Evolutionary conservation across 2,329 filamentous ascomycete species (phyloP).

Genomic region (Diaporthe humulicola): DNA sequence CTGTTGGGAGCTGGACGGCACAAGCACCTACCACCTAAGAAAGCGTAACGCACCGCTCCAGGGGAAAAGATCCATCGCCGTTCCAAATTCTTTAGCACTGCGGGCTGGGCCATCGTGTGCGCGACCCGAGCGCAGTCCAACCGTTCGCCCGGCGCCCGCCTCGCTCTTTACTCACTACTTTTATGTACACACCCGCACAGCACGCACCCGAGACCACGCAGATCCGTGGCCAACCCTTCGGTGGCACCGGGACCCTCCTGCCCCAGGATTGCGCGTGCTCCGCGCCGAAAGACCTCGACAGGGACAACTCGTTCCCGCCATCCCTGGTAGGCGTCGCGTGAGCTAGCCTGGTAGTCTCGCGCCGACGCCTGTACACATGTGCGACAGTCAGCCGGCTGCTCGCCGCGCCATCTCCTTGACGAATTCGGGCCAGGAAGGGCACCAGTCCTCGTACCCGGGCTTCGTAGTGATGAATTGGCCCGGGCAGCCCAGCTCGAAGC

Average conservation of each 20-base stretch:
- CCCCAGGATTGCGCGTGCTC: background rate
- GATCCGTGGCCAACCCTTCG: background rate
- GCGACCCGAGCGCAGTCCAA: background rate
- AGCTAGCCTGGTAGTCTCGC: background rate
- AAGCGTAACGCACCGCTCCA: background rate
- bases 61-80: background rate
- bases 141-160: background rate
- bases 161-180: background rate
- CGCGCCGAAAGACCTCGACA: background rate
- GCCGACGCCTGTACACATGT: background rate
- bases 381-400: conserved; percentile 10
- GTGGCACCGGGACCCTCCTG: background rate
- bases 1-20: background rate
- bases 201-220: background rate
- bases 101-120: background rate
- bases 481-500: conserved; percentile 37
- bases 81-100: background rate
- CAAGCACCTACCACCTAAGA: background rate
- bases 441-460: conserved; percentile 43
- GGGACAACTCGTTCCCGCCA: background rate
- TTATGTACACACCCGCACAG: background rate
- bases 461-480: conserved; percentile 43
- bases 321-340: background rate
- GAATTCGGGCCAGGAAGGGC: conserved; percentile 41
- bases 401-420: conserved; percentile 38